A percentile compares a stretch with the other conserved stretches of the same genome.
Evolutionary conservation across 2,329 filamentous ascomycete genomes (phyloP).

Genomic region (Aspergillus brunneoviolaceus): DNA sequence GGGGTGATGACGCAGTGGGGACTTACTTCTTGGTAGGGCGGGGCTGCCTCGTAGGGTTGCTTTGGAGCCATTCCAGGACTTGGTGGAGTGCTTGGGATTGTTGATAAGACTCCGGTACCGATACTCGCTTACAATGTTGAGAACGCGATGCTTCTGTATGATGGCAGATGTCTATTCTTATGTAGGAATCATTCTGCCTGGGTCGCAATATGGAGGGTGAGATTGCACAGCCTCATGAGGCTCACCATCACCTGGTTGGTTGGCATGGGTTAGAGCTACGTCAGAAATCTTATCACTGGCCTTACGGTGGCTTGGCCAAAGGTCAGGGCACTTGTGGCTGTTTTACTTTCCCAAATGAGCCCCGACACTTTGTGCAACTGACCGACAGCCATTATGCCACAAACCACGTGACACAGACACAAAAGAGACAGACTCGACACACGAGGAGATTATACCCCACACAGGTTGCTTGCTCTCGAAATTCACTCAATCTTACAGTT

Average conservation of each 20-base stretch:
- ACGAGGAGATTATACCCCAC: no score
- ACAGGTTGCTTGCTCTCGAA: no score
- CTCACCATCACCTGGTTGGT: background rate
- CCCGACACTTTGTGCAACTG: no score
- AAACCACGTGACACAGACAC: no score
- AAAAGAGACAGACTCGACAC: no score
- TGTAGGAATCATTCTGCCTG: background rate
- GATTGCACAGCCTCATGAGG: background rate
- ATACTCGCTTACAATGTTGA: background rate
- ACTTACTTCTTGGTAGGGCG: background rate
- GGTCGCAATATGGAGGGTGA: background rate
- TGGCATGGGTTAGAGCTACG: background rate
- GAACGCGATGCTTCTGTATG: accelerated
- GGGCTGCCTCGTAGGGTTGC: background rate
- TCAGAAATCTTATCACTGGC: background rate
- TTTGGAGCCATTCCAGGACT: background rate
- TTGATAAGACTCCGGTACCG: no score
- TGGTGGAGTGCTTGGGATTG: no score
- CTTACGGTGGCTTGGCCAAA: background rate
- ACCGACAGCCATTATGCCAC: no score
- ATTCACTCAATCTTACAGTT: no score
- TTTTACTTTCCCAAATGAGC: no score
- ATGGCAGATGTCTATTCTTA: background rate
- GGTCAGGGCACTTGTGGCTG: no score
- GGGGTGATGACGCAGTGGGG: background rate